Evolutionary conservation across 352 stramenopile genomes (phyloP), one percentile per base, ranked within the genome.

Genomic region (Phytophthora syringae): DNA sequence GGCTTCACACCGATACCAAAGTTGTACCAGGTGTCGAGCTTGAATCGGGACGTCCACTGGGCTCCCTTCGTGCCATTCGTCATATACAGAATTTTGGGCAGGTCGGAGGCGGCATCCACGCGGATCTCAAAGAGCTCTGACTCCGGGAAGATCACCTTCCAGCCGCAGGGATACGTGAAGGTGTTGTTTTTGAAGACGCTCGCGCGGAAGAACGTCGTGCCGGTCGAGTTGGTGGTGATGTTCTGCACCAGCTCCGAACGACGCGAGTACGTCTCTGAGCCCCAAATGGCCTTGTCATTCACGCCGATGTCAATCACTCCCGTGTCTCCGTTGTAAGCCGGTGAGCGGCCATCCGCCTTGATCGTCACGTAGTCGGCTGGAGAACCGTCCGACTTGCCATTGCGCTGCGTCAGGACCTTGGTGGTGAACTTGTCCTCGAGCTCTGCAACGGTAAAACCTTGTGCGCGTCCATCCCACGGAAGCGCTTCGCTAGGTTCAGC

Each of bases 101-200:
- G 55, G 34, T 67, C 61, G 4, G 49, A 55, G 12, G 58, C 76
- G 40, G 67, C 64, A 51, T 84, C 73, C 30, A 82, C 64, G 52
- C 67, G 75, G 25, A 84, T 60, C 45, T 82, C 70, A 51, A 77
- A 84, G 21, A 74, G 52, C 44, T 84, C 71, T 13, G 70, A 84
- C 61, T 80, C 64, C 0, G 73, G 70, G 57, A 84, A 84, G 59
- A 79, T 64, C 20, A 82, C 51, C 39, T 84, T 74, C 76, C 76
- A 84, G 25, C 30, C 50, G 52, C 65, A 59, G 22, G 56, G 45
- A 21, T 73, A 72, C 22, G 56, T 55, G 27, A 69, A 76, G 10
- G 62, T 67, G 28, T 61, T 27, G 45, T 68, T 59, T 52, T 76
- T 76, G 7, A 68, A 51, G 30, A 76, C 34, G 16, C 63, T 73